Evolutionary conservation across 73 alveolate species (phyloP).

Genomic region (Uronychia binucleata): DNA sequence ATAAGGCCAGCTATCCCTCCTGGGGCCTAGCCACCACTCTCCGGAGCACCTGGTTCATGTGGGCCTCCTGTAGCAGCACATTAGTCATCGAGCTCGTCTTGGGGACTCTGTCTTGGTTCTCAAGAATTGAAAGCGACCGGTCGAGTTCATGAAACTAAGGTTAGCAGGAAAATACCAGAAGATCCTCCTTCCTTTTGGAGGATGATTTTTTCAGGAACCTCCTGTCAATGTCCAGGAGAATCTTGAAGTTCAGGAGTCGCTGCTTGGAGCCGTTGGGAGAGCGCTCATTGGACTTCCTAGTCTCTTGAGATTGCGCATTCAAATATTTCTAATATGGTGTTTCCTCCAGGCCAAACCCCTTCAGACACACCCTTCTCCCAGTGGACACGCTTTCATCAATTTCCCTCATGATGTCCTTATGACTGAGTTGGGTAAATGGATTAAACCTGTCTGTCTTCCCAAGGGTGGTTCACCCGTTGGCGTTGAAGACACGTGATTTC

Average conservation of each 20-base stretch:
- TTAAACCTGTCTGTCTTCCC: too few relatives aligned
- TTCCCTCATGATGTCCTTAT: neutral
- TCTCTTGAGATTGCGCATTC: neutral
- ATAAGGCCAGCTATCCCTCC: too few relatives aligned
- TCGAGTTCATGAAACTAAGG: neutral
- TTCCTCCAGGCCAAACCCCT: neutral
- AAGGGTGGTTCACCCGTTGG: too few relatives aligned
- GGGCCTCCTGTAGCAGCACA: too few relatives aligned
- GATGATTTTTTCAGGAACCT: neutral
- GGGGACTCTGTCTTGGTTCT: too few relatives aligned
- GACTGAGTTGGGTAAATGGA: neutral
- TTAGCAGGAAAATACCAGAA: neutral
- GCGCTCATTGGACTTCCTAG: neutral
- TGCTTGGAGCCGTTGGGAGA: neutral
- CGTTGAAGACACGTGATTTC: too few relatives aligned
- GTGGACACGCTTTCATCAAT: neutral
- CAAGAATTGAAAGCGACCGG: too few relatives aligned
- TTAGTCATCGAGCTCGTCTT: too few relatives aligned
- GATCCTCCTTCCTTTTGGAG: neutral
- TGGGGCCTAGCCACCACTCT: too few relatives aligned
- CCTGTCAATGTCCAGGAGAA: neutral
- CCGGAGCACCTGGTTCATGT: too few relatives aligned
- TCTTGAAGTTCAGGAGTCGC: neutral
- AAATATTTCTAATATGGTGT: neutral
- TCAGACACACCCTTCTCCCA: neutral